These are phyloP conservation scores for Voacanga thouarsii DNA, from an alignment of 257 asterid genomes.

Conservation along the genomic window DNA sequence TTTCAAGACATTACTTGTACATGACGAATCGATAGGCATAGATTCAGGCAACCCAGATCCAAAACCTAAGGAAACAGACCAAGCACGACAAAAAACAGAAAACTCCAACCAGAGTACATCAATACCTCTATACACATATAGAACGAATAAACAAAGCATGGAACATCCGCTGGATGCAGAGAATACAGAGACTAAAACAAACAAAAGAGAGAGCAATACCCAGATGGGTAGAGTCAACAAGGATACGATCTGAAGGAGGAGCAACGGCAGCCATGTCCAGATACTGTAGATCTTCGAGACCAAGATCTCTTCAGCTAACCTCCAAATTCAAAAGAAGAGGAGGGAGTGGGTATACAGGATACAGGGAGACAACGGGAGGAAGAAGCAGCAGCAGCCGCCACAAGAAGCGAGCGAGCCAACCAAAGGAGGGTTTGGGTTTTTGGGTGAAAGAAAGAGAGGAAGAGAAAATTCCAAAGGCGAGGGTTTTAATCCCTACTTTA, in stretches of 20 bases:
- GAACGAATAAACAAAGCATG: background rate
- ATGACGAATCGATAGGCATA: background rate
- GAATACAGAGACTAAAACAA: background rate
- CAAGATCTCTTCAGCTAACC: background rate
- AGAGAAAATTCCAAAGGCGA: conserved; percentile 4
- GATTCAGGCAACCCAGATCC: background rate
- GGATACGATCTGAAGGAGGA: conserved; percentile 40
- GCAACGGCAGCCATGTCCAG: conserved; percentile 33
- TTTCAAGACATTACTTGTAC: too few relatives aligned
- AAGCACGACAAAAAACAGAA: background rate
- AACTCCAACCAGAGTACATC: background rate
- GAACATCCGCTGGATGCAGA: background rate
- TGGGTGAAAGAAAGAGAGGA: conserved; percentile 22
- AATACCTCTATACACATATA: background rate
- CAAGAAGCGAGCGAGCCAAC: conserved; percentile 6
- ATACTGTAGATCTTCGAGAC: conserved; percentile 10
- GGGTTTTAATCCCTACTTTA: conserved; percentile 40
- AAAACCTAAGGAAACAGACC: background rate
- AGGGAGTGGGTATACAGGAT: background rate
- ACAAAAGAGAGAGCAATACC: background rate
- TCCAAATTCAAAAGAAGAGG: conserved; percentile 2
- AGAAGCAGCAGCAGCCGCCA: conserved; percentile 44
- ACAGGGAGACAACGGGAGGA: conserved; percentile 22
- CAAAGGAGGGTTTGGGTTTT: conserved; percentile 42
- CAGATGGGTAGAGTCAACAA: conserved; percentile 15